These are phyloP conservation scores for Colletotrichum horii DNA, from an alignment of 2,329 filamentous ascomycete genomes.

Conservation along the genomic window DNA sequence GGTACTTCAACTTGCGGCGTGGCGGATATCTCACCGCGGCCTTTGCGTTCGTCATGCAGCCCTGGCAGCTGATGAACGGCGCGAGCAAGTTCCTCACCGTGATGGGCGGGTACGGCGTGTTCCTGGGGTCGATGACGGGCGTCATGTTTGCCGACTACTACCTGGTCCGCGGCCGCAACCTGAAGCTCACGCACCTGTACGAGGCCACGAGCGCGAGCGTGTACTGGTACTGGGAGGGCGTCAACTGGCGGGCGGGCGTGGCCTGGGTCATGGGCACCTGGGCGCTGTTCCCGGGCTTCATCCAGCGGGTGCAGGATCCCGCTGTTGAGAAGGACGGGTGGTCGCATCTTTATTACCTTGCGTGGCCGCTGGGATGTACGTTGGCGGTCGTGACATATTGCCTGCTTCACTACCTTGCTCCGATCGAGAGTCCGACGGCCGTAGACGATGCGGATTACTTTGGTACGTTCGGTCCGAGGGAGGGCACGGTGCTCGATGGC, in stretches of 20 bases:
- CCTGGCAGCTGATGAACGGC: slow-evolving; percentile 26
- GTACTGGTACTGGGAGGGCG: slow-evolving; percentile 28
- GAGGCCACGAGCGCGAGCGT: slow-evolving; percentile 18
- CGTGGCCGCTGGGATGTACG: slow-evolving; percentile 28
- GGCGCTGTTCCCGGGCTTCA: slow-evolving; percentile 27
- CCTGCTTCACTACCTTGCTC: slow-evolving; percentile 22
- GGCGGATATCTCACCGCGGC: slow-evolving; percentile 24
- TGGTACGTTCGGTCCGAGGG: slow-evolving; percentile 26
- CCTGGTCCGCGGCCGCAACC: slow-evolving; percentile 34
- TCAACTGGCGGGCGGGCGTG: slow-evolving; percentile 25
- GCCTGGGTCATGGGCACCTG: slow-evolving; percentile 25
- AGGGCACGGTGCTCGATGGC: background rate
- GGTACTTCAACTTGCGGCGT: slow-evolving; percentile 21
- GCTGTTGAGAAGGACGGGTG: slow-evolving; percentile 23
- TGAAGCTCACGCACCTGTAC: slow-evolving; percentile 42
- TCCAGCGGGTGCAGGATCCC: slow-evolving; percentile 24
- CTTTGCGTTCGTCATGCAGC: slow-evolving; percentile 27
- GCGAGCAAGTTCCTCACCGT: slow-evolving; percentile 32
- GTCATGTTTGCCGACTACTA: slow-evolving; percentile 41
- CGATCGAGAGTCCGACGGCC: slow-evolving; percentile 21
- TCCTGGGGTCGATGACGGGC: slow-evolving; percentile 40
- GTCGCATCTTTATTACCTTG: slow-evolving; percentile 31
- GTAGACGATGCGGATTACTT: slow-evolving; percentile 32
- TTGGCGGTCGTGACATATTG: slow-evolving; percentile 24
- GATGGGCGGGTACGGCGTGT: slow-evolving; percentile 35